Conservation (phyloP, 2,329 filamentous ascomycete genomes). For the Ceratocystis variospora region DNA sequence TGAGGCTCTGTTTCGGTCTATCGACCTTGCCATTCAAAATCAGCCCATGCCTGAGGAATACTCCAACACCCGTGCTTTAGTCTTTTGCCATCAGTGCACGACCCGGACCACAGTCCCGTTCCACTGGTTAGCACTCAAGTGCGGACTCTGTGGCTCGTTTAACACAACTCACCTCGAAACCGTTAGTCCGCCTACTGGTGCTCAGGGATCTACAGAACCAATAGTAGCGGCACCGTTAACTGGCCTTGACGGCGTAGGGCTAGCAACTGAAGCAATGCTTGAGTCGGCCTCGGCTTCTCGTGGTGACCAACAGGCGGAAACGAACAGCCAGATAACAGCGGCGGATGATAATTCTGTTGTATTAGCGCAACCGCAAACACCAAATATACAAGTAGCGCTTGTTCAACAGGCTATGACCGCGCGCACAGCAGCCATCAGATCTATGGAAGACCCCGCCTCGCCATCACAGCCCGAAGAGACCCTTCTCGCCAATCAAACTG, state of each 20-base stretch:
- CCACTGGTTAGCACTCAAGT: slow-evolving; percentile 92
- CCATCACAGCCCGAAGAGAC: background rate
- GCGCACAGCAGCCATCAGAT: slow-evolving; percentile 10
- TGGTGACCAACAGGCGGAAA: background rate
- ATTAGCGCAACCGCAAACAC: background rate
- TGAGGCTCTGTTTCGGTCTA: slow-evolving; percentile 83
- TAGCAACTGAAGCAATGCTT: background rate
- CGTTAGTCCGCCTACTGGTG: slow-evolving; percentile 6
- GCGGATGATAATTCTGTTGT: background rate
- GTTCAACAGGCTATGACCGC: slow-evolving; percentile 21
- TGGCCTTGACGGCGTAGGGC: background rate
- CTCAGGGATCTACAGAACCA: background rate
- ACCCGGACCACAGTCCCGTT: slow-evolving; percentile 75
- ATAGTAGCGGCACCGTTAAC: background rate
- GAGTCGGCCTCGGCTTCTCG: background rate
- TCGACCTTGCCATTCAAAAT: slow-evolving; percentile 71
- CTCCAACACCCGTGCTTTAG: slow-evolving; percentile 60
- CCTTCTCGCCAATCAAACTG: background rate
- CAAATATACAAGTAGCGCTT: slow-evolving; percentile 23
- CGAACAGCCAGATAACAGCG: background rate
- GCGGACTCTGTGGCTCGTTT: slow-evolving; percentile 56
- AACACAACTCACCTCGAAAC: slow-evolving; percentile 39
- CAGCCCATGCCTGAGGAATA: slow-evolving; percentile 91
- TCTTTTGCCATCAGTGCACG: slow-evolving; percentile 91
- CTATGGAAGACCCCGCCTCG: background rate